Percentiles rank a stretch among this genome's conserved stretches.
Conservation (phyloP, 1,284 basidiomycete species). For the Melampsora americana region DNA sequence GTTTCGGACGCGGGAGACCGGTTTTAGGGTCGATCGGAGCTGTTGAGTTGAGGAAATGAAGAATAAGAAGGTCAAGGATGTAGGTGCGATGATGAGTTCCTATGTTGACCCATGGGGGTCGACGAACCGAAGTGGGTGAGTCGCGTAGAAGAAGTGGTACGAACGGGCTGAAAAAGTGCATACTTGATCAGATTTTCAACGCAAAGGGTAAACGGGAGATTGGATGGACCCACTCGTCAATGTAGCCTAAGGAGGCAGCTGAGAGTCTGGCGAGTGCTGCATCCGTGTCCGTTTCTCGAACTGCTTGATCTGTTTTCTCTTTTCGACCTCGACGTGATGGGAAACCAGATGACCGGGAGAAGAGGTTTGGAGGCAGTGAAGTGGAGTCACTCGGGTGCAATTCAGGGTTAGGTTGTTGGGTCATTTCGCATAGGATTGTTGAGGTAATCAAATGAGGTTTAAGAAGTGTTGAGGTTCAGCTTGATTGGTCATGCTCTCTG, state of each 20-base stretch:
- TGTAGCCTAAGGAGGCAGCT: slow-evolving; percentile 48
- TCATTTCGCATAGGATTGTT: neutral
- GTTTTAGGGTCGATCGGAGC: slow-evolving; percentile 42
- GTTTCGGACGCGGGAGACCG: slow-evolving; percentile 56
- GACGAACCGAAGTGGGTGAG: slow-evolving; percentile 59
- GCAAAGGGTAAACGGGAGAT: slow-evolving; percentile 57
- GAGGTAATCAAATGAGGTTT: no score
- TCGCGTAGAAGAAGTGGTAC: slow-evolving; percentile 60
- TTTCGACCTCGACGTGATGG: slow-evolving; percentile 58
- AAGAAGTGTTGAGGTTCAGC: no score
- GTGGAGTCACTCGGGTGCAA: slow-evolving; percentile 5
- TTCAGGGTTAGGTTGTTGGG: neutral
- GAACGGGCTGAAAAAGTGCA: slow-evolving; percentile 58
- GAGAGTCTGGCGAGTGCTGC: slow-evolving; percentile 71
- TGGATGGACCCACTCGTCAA: slow-evolving; percentile 17
- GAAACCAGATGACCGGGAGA: slow-evolving; percentile 51
- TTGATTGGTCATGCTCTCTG: no score
- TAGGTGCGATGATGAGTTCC: slow-evolving; percentile 83
- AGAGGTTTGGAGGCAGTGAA: neutral
- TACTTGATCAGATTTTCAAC: slow-evolving; percentile 68
- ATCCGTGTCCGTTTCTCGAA: slow-evolving; percentile 70
- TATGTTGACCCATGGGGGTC: slow-evolving; percentile 80
- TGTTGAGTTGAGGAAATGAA: slow-evolving; percentile 62
- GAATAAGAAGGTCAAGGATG: slow-evolving; percentile 74
- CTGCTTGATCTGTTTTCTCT: slow-evolving; percentile 60